phyloP scores from a whole-genome alignment of 345 rosid species.

The Brassica cretica region DNA sequence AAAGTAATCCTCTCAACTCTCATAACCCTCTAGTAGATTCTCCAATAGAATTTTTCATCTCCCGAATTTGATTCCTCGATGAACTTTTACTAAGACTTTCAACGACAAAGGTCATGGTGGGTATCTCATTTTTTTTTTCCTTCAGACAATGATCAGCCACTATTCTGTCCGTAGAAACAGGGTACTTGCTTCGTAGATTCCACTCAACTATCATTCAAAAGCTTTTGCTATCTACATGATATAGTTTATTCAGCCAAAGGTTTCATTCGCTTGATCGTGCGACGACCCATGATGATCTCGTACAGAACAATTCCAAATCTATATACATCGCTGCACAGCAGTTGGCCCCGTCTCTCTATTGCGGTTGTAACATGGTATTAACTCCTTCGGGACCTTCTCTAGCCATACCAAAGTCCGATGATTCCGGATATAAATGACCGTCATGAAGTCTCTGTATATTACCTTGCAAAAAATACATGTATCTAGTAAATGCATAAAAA shows the following conservation, averaged over 20 bases:
- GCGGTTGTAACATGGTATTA: constrained; percentile 78
- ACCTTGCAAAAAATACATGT: constrained; percentile 43
- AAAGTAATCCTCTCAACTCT: not conserved
- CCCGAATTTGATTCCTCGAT: constrained; percentile 48
- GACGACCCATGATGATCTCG: constrained; percentile 85
- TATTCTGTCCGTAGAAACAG: constrained; percentile 47
- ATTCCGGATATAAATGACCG: constrained; percentile 45
- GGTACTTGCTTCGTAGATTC: constrained; percentile 52
- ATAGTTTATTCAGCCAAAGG: constrained; percentile 63
- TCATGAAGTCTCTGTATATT: constrained; percentile 76
- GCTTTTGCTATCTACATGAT: constrained; percentile 54
- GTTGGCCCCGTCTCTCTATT: constrained; percentile 45
- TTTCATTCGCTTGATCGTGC: constrained; percentile 60
- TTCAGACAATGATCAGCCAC: constrained; percentile 71
- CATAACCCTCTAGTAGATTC: not conserved
- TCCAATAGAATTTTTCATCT: constrained; percentile 9
- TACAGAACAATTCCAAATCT: constrained; percentile 92
- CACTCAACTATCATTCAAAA: constrained; percentile 83
- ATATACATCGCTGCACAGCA: constrained; percentile 51
- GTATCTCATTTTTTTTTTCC: constrained; percentile 69
- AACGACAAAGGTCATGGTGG: constrained; percentile 61
- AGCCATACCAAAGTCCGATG: constrained; percentile 94
- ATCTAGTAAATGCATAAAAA: not conserved
- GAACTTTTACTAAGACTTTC: constrained; percentile 50
- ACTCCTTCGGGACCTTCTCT: constrained; percentile 92